Percentiles rank a stretch among this genome's conserved stretches.
Conservation (phyloP, 78 protist genomes). For the Dictyostelium capitatum region DNA sequence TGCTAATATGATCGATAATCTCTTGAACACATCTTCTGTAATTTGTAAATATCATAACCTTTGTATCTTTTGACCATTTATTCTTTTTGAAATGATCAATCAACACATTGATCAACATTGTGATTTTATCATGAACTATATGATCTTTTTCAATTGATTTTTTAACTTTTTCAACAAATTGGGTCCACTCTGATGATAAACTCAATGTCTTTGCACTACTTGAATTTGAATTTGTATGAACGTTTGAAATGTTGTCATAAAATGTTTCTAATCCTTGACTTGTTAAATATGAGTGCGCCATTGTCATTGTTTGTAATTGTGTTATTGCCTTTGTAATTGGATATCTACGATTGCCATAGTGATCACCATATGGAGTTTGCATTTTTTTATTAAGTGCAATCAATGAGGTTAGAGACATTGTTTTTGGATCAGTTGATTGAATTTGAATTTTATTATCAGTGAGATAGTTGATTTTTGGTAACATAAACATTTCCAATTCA, state of each 20-base stretch:
- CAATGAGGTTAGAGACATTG: neutral
- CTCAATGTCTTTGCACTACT: neutral
- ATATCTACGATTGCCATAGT: neutral
- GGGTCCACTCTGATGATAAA: neutral
- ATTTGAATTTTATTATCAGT: too few relatives aligned
- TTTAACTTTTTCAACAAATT: neutral
- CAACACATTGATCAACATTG: neutral
- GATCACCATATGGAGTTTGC: neutral
- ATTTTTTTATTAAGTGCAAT: too few relatives aligned
- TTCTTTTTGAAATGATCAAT: conserved; percentile 65
- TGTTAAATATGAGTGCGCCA: neutral
- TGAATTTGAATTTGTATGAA: neutral
- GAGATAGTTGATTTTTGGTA: neutral
- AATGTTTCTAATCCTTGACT: conserved; percentile 48
- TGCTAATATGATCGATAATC: conserved; percentile 42
- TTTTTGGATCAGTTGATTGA: neutral
- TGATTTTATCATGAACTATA: conserved; percentile 20
- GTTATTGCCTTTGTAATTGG: neutral
- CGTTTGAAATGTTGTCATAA: neutral
- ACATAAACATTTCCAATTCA: neutral
- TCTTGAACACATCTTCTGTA: conserved; percentile 7
- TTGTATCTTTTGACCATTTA: conserved; percentile 30
- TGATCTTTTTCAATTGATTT: neutral
- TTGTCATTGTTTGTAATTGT: neutral
- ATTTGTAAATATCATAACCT: conserved; percentile 88